phyloP scores from a whole-genome alignment of 352 stramenopile genomes.

The Pythium myriotylum region DNA sequence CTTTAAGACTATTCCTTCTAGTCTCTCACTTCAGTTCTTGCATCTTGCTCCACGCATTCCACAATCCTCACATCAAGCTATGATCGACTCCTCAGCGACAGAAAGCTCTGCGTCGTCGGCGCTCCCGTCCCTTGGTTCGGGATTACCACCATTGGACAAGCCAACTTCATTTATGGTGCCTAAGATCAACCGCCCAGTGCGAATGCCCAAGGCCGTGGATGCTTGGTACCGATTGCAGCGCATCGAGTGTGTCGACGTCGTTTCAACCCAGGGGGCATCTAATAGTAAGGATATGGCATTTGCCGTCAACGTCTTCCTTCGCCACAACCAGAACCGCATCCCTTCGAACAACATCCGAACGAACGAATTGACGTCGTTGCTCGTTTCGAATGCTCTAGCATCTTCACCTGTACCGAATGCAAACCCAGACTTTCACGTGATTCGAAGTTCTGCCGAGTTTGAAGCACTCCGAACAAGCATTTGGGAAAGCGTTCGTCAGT shows the following conservation, averaged over 20 bases:
- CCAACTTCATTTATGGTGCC: background rate
- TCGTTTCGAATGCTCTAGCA: background rate
- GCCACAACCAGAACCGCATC: conserved; percentile 10
- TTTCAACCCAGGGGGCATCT: background rate
- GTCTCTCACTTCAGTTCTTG: conserved; percentile 1
- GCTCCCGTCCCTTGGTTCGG: background rate
- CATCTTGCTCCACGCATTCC: no score
- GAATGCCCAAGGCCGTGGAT: conserved; percentile 4
- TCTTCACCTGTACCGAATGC: background rate
- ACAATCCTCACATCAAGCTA: no score
- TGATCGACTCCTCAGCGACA: no score
- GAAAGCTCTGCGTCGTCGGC: background rate
- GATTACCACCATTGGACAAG: background rate
- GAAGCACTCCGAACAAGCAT: conserved; percentile 46
- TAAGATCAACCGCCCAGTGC: conserved; percentile 7
- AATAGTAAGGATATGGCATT: background rate
- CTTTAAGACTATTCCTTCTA: background rate
- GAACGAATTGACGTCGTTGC: background rate
- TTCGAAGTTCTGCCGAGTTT: conserved; percentile 56
- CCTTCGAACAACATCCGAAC: conserved; percentile 8
- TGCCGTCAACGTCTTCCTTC: conserved; percentile 4
- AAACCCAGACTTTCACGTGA: conserved; percentile 49
- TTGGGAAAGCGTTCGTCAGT: conserved; percentile 34
- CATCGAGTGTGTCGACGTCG: conserved; percentile 4
- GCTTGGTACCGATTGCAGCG: conserved; percentile 14